Conservation (phyloP, 1,139 yeast species). For the Pichia sp. region DNA sequence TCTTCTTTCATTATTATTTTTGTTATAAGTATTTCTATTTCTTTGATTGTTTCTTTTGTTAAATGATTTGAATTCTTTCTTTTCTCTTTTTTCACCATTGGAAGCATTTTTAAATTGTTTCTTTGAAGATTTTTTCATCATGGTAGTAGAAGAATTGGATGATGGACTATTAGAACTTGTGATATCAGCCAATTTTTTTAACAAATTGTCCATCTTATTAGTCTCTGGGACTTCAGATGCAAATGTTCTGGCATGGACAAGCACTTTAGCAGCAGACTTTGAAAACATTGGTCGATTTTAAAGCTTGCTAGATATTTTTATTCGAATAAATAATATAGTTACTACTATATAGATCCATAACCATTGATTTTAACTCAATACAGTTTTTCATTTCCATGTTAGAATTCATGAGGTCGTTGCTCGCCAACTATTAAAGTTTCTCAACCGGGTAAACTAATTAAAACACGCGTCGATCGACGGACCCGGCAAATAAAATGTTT, state of each 20-base stretch:
- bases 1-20: slow-evolving; percentile 1
- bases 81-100: background rate
- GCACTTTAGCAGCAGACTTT: background rate
- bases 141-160: background rate
- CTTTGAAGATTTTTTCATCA: background rate
- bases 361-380: no score
- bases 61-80: background rate
- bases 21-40: background rate
- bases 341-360: no score
- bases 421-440: no score
- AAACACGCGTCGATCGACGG: no score
- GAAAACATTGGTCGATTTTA: slow-evolving; percentile 4
- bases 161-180: slow-evolving; percentile 2
- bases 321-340: no score
- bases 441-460: no score
- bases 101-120: background rate
- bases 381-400: no score
- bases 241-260: slow-evolving; percentile 3
- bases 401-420: no score
- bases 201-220: slow-evolving; percentile 1
- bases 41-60: background rate
- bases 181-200: slow-evolving; percentile 9
- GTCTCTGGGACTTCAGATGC: slow-evolving; percentile 8
- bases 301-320: no score
- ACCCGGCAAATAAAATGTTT: no score